Percentiles rank a stretch among this genome's conserved stretches.
phyloP scores from a whole-genome alignment of 2,329 filamentous ascomycete species.

The Amphichorda felina region DNA sequence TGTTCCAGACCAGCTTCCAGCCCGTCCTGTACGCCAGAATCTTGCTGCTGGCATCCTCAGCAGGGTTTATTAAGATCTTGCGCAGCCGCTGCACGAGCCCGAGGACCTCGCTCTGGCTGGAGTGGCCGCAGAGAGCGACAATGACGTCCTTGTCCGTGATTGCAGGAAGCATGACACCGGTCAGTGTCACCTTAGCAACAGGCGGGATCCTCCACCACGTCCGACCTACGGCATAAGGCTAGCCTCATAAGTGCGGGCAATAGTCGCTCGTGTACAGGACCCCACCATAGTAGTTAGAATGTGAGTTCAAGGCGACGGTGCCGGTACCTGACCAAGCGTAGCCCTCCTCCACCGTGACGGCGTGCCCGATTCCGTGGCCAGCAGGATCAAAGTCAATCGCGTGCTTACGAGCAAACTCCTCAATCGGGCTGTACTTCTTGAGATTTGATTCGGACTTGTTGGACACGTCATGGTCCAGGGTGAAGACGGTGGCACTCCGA shows the following conservation, averaged over 20 bases:
- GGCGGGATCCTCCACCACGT: slow-evolving; percentile 90
- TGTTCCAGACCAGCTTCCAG: slow-evolving; percentile 77
- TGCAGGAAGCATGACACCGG: slow-evolving; percentile 60
- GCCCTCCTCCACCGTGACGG: slow-evolving; percentile 76
- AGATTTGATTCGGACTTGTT: slow-evolving; percentile 70
- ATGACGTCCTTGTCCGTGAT: slow-evolving; percentile 48
- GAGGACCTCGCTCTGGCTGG: slow-evolving; percentile 78
- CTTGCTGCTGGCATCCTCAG: slow-evolving; percentile 31
- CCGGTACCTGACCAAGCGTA: slow-evolving; percentile 74
- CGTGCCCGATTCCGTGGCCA: slow-evolving; percentile 76
- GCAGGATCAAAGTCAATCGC: slow-evolving; percentile 69
- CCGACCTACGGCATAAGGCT: slow-evolving; percentile 69
- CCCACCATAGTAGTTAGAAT: slow-evolving; percentile 71
- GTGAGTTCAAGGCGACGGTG: slow-evolving; percentile 65
- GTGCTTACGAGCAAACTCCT: slow-evolving; percentile 69
- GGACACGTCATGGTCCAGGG: slow-evolving; percentile 81
- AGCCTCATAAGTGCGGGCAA: too few species aligned
- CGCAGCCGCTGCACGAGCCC: slow-evolving; percentile 54
- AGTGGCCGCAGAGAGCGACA: slow-evolving; percentile 65
- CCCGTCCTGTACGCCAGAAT: slow-evolving; percentile 61
- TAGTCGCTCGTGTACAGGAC: too few species aligned
- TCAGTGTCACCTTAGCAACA: slow-evolving; percentile 68
- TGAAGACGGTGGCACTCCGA: slow-evolving; percentile 73
- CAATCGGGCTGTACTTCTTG: slow-evolving; percentile 71
- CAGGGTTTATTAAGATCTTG: slow-evolving; percentile 49